phyloP scores from a whole-genome alignment of 2,329 filamentous ascomycete species.

The Amesomyces nigricolor region DNA sequence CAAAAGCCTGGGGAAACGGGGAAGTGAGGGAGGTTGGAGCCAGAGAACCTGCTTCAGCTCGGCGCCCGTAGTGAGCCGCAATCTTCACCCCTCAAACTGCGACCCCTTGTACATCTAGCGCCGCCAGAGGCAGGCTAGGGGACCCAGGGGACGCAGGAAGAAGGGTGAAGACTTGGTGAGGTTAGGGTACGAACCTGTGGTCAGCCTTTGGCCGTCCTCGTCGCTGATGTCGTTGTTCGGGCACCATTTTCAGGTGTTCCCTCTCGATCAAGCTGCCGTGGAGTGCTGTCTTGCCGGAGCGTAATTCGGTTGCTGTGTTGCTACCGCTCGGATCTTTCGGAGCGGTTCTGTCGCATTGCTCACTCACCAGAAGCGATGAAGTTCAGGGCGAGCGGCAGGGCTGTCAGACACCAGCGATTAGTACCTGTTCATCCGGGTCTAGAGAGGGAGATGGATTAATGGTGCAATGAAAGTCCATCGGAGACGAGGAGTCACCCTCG shows the following conservation, averaged over 20 bases:
- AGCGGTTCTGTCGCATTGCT: conserved; percentile 16
- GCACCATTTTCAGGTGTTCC: background rate
- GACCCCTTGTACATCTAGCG: background rate
- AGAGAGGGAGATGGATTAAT: background rate
- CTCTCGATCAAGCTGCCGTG: conserved; percentile 24
- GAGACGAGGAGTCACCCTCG: background rate
- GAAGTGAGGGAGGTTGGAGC: conserved; percentile 47
- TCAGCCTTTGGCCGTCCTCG: conserved; percentile 12
- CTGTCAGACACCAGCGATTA: conserved; percentile 41
- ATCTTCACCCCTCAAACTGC: conserved; percentile 29
- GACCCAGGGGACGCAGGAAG: background rate
- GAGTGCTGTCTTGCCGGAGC: conserved; percentile 12
- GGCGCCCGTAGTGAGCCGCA: conserved; percentile 83
- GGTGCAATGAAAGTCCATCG: no score
- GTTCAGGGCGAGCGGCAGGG: conserved; percentile 75
- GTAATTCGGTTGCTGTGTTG: conserved; percentile 31
- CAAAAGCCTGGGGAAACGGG: background rate
- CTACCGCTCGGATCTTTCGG: conserved; percentile 57
- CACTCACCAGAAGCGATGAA: conserved; percentile 91
- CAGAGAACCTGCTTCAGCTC: conserved; percentile 46
- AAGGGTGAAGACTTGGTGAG: conserved; percentile 23
- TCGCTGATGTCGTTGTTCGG: background rate
- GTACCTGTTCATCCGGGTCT: conserved; percentile 15
- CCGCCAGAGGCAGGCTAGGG: background rate
- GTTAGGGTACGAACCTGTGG: conserved; percentile 39